These are phyloP conservation scores for Euphorbia corollata DNA, from an alignment of 441 rosid genomes.

Conservation along the genomic window DNA sequence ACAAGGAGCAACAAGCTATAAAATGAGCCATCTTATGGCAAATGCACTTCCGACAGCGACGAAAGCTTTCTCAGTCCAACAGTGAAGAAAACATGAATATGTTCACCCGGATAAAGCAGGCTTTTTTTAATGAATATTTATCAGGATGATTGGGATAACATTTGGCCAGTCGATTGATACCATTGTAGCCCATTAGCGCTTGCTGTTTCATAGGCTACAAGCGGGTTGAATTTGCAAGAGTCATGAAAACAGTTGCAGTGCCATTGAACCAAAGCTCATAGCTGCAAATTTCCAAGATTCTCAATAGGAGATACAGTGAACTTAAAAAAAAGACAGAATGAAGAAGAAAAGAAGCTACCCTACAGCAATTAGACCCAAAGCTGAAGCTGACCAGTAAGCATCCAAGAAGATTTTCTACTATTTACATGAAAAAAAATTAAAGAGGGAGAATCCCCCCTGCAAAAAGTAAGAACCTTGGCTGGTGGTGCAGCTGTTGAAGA, in stretches of 20 bases:
- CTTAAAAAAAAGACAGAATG: neutral
- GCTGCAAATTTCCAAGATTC: neutral
- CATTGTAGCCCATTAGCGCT: neutral
- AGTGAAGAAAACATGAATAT: neutral
- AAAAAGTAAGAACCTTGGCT: slow-evolving; percentile 41
- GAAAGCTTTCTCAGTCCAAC: no score
- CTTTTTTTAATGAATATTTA: neutral
- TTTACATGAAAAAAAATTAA: neutral
- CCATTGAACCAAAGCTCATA: neutral
- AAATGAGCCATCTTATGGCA: slow-evolving; percentile 2
- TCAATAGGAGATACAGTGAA: neutral
- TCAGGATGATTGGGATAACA: neutral
- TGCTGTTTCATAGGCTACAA: neutral
- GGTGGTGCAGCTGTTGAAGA: slow-evolving; percentile 30
- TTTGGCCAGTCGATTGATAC: slow-evolving; percentile 6
- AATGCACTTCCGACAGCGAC: neutral
- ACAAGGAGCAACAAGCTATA: neutral
- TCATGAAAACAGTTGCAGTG: neutral
- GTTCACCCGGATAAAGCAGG: neutral
- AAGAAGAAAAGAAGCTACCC: neutral
- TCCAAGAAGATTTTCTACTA: neutral
- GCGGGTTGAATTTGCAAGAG: neutral
- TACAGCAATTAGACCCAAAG: neutral
- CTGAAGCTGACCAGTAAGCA: neutral
- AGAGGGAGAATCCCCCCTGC: slow-evolving; percentile 11